phyloP scores from a whole-genome alignment of 1,284 basidiomycete species.

The Puccinia polysora region DNA sequence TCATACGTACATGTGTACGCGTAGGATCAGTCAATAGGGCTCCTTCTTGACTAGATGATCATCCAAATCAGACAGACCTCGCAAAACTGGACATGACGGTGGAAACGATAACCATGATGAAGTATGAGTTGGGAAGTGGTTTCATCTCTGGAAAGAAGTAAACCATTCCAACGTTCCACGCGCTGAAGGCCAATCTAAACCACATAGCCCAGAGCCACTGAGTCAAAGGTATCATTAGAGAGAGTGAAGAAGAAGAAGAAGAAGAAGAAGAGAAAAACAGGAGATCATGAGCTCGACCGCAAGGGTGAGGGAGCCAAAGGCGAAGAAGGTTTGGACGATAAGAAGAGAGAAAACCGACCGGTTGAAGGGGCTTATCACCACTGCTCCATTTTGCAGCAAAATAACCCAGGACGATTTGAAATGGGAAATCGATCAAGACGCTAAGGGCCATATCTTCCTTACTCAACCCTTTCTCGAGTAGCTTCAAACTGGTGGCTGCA shows the following conservation, averaged over 20 bases:
- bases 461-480: constrained; percentile 92
- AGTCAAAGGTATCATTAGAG: no score
- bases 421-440: constrained; percentile 95
- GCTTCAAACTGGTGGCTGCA: constrained; percentile 82
- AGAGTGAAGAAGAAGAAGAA: constrained; percentile 63
- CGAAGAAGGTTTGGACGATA: background rate
- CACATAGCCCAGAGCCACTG: constrained; percentile 85
- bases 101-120: constrained; percentile 69
- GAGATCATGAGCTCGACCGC: background rate
- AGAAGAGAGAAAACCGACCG: constrained; percentile 46
- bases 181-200: constrained; percentile 71
- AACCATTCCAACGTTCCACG: constrained; percentile 69
- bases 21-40: constrained; percentile 14
- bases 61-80: no score
- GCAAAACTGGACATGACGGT: constrained; percentile 82
- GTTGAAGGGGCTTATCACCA: constrained; percentile 54
- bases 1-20: background rate
- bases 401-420: constrained; percentile 93
- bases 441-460: constrained; percentile 92
- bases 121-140: constrained; percentile 72
- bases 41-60: constrained; percentile 5
- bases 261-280: background rate
- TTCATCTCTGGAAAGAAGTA: constrained; percentile 71
- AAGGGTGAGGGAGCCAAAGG: background rate
- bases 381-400: constrained; percentile 79